Evolutionary conservation across 73 alveolate species (phyloP).

Genomic region (Paramecium tetraurelia): DNA sequence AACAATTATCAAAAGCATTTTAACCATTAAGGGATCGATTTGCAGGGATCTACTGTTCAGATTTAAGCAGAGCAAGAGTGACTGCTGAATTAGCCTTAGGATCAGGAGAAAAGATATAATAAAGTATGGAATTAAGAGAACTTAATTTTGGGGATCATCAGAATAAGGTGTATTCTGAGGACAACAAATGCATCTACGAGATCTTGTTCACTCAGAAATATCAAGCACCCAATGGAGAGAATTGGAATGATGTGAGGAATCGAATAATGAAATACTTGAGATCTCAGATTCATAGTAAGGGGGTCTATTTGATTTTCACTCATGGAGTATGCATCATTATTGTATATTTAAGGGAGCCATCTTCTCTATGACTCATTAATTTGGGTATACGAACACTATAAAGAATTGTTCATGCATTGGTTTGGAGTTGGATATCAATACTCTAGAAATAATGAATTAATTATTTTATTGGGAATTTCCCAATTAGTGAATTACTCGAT

Average conservation of each 20-base stretch:
- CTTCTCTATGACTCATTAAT: not conserved
- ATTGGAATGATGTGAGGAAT: not conserved
- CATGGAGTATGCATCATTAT: not conserved
- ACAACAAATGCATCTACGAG: not conserved
- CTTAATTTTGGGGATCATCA: constrained; percentile 6
- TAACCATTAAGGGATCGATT: not conserved
- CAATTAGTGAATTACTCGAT: not conserved
- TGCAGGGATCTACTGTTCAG: not conserved
- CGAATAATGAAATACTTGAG: not conserved
- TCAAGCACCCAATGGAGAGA: constrained; percentile 5
- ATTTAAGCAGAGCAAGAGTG: not conserved
- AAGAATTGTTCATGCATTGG: not conserved
- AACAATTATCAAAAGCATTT: not conserved
- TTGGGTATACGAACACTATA: not conserved
- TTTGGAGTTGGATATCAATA: not conserved
- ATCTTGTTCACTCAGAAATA: not conserved
- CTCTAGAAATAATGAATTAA: not conserved
- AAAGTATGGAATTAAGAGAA: not conserved
- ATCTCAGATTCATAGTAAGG: not conserved
- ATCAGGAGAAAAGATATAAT: not conserved
- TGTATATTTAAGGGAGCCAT: not conserved
- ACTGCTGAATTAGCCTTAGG: not conserved
- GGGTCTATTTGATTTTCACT: not conserved
- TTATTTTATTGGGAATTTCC: constrained; percentile 18
- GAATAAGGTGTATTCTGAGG: not conserved